These are phyloP conservation scores for Gaertneriomyces sp. DNA, from an alignment of 192 early-diverging fungal species.

Conservation along the genomic window DNA sequence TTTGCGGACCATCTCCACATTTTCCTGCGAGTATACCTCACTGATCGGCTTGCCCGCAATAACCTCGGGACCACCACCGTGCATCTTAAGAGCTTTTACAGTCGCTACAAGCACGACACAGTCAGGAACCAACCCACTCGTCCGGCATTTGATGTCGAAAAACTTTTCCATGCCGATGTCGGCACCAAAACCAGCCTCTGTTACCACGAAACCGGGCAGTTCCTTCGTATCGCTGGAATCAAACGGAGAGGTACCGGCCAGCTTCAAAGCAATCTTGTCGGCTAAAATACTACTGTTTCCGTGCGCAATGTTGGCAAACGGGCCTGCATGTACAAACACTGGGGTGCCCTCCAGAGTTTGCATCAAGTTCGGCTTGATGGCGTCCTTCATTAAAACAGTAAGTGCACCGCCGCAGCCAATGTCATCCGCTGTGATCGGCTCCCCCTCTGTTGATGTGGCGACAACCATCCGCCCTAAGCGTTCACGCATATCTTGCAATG, in stretches of 20 bases:
- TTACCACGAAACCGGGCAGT: constrained; percentile 80
- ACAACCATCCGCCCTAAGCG: constrained; percentile 94
- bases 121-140: constrained; percentile 80
- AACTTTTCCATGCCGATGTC: constrained; percentile 99
- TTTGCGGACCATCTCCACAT: constrained; percentile 75
- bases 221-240: constrained; percentile 36
- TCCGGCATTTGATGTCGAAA: constrained; percentile 98
- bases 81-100: constrained; percentile 92
- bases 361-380: constrained; percentile 98
- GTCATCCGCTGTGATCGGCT: constrained; percentile 92
- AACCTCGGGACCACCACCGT: constrained; percentile 93
- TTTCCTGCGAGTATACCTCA: constrained; percentile 84
- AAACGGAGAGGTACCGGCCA: constrained; percentile 69
- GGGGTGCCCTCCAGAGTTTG: constrained; percentile 99
- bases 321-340: constrained; percentile 97
- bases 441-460: constrained; percentile 72
- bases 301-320: constrained; percentile 99
- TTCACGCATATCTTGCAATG: constrained; percentile 87
- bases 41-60: constrained; percentile 85
- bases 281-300: constrained; percentile 95
- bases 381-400: constrained; percentile 96
- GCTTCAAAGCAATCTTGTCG: constrained; percentile 92
- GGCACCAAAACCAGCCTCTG: constrained; percentile 99
- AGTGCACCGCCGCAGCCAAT: constrained; percentile 92
- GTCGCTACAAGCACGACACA: constrained; percentile 93